Percentiles rank a stretch among this genome's conserved stretches.
These are phyloP conservation scores for Phytophthora tubulina DNA, from an alignment of 352 stramenopile species.

Conservation along the genomic window DNA sequence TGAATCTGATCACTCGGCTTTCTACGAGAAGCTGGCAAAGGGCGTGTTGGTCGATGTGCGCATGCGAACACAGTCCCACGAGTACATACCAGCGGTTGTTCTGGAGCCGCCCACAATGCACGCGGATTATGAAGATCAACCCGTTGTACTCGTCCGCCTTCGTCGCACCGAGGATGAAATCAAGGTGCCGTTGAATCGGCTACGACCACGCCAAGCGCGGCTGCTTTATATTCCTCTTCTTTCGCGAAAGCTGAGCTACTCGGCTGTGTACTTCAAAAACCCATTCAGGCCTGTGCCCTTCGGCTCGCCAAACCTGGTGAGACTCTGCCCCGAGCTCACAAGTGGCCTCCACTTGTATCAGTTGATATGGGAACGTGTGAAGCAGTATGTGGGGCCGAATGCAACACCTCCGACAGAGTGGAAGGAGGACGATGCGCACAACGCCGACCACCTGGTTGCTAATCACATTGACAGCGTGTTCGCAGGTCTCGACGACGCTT, in stretches of 20 bases:
- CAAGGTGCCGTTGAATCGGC: conserved; percentile 68
- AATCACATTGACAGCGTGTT: conserved; percentile 89
- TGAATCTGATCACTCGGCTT: conserved; percentile 54
- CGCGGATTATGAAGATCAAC: conserved; percentile 54
- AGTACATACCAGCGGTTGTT: conserved; percentile 76
- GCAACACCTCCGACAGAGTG: conserved; percentile 52
- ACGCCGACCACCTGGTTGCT: conserved; percentile 49
- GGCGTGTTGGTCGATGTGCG: conserved; percentile 80
- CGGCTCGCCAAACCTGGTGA: conserved; percentile 86
- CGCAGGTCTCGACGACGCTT: conserved; percentile 55
- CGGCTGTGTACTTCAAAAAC: conserved; percentile 91
- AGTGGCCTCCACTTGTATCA: conserved; percentile 85
- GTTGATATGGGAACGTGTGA: conserved; percentile 85
- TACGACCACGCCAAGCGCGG: conserved; percentile 76
- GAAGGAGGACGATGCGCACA: conserved; percentile 39
- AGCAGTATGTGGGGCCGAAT: conserved; percentile 71
- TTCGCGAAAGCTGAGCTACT: conserved; percentile 89
- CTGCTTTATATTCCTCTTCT: conserved; percentile 85
- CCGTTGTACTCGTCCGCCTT: conserved; percentile 68
- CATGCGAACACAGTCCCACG: conserved; percentile 71
- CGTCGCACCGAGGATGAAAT: conserved; percentile 79
- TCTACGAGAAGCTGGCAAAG: conserved; percentile 70
- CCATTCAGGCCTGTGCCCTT: conserved; percentile 89
- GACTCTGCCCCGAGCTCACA: conserved; percentile 84
- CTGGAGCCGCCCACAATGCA: conserved; percentile 49